Evolutionary conservation across 345 rosid genomes (phyloP).

Genomic region (Eucalyptus pauciflora): DNA sequence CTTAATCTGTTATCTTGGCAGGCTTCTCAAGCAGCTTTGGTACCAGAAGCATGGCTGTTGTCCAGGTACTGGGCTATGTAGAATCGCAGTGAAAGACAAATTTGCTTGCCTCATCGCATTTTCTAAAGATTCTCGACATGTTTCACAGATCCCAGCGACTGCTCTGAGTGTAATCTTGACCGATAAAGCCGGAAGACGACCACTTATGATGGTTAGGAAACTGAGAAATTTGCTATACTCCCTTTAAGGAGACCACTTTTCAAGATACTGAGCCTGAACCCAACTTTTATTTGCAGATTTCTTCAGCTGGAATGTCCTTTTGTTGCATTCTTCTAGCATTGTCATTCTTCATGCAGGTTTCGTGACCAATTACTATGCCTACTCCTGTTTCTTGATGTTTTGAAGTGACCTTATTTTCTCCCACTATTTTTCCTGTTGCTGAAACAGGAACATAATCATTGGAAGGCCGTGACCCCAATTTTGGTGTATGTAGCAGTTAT

Average conservation of each 20-base stretch:
- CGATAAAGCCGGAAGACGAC: conserved; percentile 12
- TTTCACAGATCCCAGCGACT: conserved; percentile 3
- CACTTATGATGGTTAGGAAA: conserved; percentile 11
- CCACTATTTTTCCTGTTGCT: neutral
- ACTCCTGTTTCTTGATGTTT: neutral
- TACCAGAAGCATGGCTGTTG: neutral
- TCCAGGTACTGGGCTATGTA: neutral
- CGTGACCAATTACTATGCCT: neutral
- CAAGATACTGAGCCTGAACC: neutral
- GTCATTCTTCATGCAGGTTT: conserved; percentile 12
- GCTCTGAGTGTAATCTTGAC: neutral
- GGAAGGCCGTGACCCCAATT: conserved; percentile 2
- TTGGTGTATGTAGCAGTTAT: conserved; percentile 12
- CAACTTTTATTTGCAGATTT: neutral
- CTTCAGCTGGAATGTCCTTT: neutral
- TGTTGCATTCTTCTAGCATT: conserved; percentile 1
- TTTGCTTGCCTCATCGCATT: neutral
- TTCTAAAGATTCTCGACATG: neutral
- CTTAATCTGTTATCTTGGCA: neutral
- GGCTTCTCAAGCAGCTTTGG: conserved; percentile 1
- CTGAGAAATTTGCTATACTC: neutral
- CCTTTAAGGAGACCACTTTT: neutral
- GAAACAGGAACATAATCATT: conserved; percentile 2
- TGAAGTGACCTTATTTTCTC: neutral
- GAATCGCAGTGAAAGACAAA: neutral